Conservation (phyloP, 2,329 filamentous ascomycete genomes). For the Grosmannia huntii region DNA sequence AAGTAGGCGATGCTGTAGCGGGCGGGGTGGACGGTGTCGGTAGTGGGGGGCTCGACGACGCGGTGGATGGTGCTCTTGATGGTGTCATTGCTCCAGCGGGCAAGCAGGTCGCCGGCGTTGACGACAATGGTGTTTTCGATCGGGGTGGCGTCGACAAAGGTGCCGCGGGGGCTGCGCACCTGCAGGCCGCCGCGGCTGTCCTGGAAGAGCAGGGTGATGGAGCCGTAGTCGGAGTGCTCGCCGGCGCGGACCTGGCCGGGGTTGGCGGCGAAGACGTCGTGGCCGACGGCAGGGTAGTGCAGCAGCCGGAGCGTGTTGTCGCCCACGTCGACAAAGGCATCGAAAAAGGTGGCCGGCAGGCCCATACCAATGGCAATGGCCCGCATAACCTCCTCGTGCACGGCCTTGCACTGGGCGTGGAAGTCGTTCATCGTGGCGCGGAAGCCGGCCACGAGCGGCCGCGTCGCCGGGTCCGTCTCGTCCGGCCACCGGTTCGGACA, state of each 20-base stretch:
- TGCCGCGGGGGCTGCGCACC: conserved; percentile 57
- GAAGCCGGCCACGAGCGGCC: conserved; percentile 1
- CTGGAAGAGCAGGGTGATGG: conserved; percentile 50
- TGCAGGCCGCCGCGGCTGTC: conserved; percentile 43
- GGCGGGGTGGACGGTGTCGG: conserved; percentile 50
- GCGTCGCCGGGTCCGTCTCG: conserved; percentile 29
- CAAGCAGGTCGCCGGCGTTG: conserved; percentile 78
- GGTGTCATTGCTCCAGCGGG: conserved; percentile 80
- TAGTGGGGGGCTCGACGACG: conserved; percentile 67
- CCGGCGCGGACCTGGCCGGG: conserved; percentile 63
- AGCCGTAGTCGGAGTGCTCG: conserved; percentile 58
- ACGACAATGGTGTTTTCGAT: conserved; percentile 73
- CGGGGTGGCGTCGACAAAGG: conserved; percentile 71
- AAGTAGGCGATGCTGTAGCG: conserved; percentile 87
- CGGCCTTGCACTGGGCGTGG: conserved; percentile 54
- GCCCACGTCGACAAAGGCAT: conserved; percentile 54
- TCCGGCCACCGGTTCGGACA: conserved; percentile 67
- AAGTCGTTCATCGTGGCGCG: conserved; percentile 45
- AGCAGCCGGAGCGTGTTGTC: conserved; percentile 63
- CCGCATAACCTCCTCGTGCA: conserved; percentile 71
- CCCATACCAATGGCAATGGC: conserved; percentile 75
- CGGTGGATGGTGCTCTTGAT: conserved; percentile 86
- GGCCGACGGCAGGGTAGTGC: conserved; percentile 60
- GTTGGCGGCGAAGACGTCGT: conserved; percentile 51
- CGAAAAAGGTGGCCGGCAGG: conserved; percentile 61